phyloP scores from a whole-genome alignment of 495 filamentous ascomycete species.

The Monascus purpureus region DNA sequence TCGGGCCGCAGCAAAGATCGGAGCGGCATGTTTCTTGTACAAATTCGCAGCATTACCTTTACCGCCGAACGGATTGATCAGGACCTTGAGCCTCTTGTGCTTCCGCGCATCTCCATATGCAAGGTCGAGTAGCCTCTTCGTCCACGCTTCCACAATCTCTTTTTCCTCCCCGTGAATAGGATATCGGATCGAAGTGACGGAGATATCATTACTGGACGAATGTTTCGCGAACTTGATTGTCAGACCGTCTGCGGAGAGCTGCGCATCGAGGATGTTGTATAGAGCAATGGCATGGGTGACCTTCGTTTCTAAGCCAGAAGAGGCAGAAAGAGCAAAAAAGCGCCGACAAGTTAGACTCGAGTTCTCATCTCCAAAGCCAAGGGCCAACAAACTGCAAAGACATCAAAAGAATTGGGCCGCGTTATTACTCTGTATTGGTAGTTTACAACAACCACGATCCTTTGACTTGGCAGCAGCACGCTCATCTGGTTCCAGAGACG shows the following conservation, averaged over 20 bases:
- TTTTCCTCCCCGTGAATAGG: slow-evolving; percentile 38
- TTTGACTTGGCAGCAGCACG: slow-evolving; percentile 15
- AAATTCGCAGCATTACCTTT: slow-evolving; percentile 61
- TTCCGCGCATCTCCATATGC: slow-evolving; percentile 62
- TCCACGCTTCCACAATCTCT: slow-evolving; percentile 41
- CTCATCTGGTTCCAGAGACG: slow-evolving; percentile 16
- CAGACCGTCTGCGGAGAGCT: slow-evolving; percentile 44
- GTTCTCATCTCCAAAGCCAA: too few relatives aligned
- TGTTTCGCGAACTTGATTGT: slow-evolving; percentile 60
- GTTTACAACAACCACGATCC: slow-evolving; percentile 23
- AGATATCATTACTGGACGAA: slow-evolving; percentile 40
- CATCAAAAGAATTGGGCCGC: too few relatives aligned
- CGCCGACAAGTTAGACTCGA: not conserved
- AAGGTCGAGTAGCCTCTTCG: slow-evolving; percentile 44
- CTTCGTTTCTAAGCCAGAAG: slow-evolving; percentile 11
- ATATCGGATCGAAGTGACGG: slow-evolving; percentile 46
- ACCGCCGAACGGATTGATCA: slow-evolving; percentile 86
- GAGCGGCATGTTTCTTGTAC: slow-evolving; percentile 63
- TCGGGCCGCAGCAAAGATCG: slow-evolving; percentile 69
- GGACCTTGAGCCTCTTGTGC: slow-evolving; percentile 65
- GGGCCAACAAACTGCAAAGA: too few relatives aligned
- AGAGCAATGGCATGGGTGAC: slow-evolving; percentile 49
- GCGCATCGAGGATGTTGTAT: slow-evolving; percentile 77
- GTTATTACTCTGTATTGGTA: slow-evolving; percentile 24
- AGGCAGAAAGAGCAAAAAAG: not conserved